phyloP scores from a whole-genome alignment of 176 grass and related monocot species.

The Echinochloa phyllopogon region DNA sequence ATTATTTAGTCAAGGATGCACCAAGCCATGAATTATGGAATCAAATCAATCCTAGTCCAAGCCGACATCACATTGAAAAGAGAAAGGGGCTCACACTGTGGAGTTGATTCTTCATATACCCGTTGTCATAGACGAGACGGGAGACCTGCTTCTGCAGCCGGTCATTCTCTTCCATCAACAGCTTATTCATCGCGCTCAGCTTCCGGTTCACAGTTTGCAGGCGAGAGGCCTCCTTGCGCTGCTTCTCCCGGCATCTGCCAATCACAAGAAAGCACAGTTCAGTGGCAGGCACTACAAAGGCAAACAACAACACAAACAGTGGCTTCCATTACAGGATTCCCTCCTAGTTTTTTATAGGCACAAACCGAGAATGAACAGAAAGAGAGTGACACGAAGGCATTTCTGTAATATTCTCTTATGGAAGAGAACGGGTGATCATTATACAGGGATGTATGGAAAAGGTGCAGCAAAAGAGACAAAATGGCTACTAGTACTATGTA shows the following conservation, averaged over 20 bases:
- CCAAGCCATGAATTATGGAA: background rate
- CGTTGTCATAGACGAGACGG: slow-evolving; percentile 84
- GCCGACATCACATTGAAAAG: background rate
- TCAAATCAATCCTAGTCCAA: background rate
- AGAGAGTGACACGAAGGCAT: slow-evolving; percentile 28
- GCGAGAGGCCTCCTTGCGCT: slow-evolving; percentile 95
- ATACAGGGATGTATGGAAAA: slow-evolving; percentile 39
- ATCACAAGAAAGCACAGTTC: slow-evolving; percentile 26
- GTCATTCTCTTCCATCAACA: slow-evolving; percentile 99
- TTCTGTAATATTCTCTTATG: slow-evolving; percentile 15
- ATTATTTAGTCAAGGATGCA: background rate
- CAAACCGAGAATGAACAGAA: slow-evolving; percentile 19
- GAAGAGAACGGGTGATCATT: background rate
- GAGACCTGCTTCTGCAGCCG: slow-evolving; percentile 97
- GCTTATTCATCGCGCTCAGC: slow-evolving; percentile 91
- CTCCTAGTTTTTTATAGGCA: slow-evolving; percentile 11
- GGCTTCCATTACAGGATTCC: slow-evolving; percentile 29
- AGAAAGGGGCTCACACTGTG: slow-evolving; percentile 63
- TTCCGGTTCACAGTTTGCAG: slow-evolving; percentile 96
- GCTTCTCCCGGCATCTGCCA: slow-evolving; percentile 92
- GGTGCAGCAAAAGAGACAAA: slow-evolving; percentile 54
- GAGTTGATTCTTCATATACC: slow-evolving; percentile 68
- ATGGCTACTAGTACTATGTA: slow-evolving; percentile 18
- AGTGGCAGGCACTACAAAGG: slow-evolving; percentile 21
- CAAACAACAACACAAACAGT: slow-evolving; percentile 1